Conservation (phyloP, 73 alveolate species). For the Uronychia binucleata region DNA sequence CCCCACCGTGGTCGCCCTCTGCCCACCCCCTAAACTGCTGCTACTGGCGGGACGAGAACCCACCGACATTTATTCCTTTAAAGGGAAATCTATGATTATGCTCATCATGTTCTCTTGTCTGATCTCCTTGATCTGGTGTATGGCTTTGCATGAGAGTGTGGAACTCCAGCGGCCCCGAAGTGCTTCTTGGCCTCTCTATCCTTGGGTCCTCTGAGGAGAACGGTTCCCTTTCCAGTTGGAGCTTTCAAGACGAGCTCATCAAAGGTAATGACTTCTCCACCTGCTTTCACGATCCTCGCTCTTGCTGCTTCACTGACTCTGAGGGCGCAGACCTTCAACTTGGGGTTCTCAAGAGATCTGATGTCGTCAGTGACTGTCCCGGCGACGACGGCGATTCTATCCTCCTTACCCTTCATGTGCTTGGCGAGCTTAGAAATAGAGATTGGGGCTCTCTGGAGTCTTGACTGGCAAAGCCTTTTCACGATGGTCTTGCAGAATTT, state of each 20-base stretch:
- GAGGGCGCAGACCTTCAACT: slow-evolving; percentile 93
- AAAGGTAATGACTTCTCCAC: slow-evolving; percentile 95
- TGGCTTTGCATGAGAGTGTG: slow-evolving; percentile 85
- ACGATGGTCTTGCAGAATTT: slow-evolving; percentile 88
- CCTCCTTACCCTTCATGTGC: slow-evolving; percentile 79
- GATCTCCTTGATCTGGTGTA: slow-evolving; percentile 53
- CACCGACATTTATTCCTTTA: too few species aligned
- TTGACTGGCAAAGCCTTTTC: slow-evolving; percentile 88
- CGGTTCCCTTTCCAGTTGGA: slow-evolving; percentile 90
- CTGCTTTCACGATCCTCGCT: slow-evolving; percentile 93
- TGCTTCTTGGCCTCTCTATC: slow-evolving; percentile 94
- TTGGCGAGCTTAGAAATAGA: slow-evolving; percentile 88
- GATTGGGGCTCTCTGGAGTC: slow-evolving; percentile 89
- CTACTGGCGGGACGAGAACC: too few species aligned
- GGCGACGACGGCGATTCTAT: slow-evolving; percentile 83
- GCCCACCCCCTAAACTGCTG: too few species aligned
- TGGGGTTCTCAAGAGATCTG: slow-evolving; percentile 82
- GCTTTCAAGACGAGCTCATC: slow-evolving; percentile 90
- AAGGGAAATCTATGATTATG: too few species aligned
- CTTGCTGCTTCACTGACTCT: slow-evolving; percentile 97
- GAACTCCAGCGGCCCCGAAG: slow-evolving; percentile 95
- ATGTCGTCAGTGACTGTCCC: slow-evolving; percentile 96
- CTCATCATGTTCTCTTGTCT: slow-evolving; percentile 1
- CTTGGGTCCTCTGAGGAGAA: slow-evolving; percentile 94
- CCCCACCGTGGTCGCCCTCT: too few species aligned